phyloP scores from a whole-genome alignment of 495 filamentous ascomycete genomes.

The Aspergillus diversus region DNA sequence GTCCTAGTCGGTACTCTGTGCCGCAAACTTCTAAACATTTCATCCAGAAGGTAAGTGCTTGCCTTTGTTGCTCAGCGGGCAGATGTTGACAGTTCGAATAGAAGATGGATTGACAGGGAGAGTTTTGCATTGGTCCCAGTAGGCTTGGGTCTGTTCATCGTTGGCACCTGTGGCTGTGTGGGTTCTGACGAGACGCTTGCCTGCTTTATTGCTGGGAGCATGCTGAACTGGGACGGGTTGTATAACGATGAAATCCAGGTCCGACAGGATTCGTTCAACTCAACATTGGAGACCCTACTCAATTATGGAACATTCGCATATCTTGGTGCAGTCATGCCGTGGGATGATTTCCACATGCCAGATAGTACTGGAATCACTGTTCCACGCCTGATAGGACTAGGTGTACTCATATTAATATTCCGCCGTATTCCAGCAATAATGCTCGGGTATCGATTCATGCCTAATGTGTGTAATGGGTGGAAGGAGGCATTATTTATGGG shows the following conservation, averaged over 20 bases:
- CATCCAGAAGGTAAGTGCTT: conserved; percentile 29
- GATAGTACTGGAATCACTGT: conserved; percentile 36
- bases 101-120: conserved; percentile 43
- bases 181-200: conserved; percentile 46
- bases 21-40: conserved; percentile 34
- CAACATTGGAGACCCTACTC: conserved; percentile 36
- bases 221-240: conserved; percentile 44
- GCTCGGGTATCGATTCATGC: conserved; percentile 43
- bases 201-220: conserved; percentile 43
- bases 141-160: conserved; percentile 40
- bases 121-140: conserved; percentile 37
- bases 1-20: conserved; percentile 36
- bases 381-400: conserved; percentile 34
- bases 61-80: background rate
- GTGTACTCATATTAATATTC: conserved; percentile 39
- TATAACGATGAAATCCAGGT: conserved; percentile 39
- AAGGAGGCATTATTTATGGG: conserved; percentile 48
- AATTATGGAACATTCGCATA: conserved; percentile 51
- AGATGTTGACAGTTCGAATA: conserved; percentile 9
- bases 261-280: conserved; percentile 46
- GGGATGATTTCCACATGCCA: conserved; percentile 37
- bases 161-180: conserved; percentile 46
- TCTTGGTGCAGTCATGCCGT: conserved; percentile 46
- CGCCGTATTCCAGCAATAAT: conserved; percentile 43
- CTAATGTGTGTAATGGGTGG: conserved; percentile 39